Base-by-base conservation (phyloP, 768 basidiomycete genomes). In the Exidia glandulosa region DNA sequence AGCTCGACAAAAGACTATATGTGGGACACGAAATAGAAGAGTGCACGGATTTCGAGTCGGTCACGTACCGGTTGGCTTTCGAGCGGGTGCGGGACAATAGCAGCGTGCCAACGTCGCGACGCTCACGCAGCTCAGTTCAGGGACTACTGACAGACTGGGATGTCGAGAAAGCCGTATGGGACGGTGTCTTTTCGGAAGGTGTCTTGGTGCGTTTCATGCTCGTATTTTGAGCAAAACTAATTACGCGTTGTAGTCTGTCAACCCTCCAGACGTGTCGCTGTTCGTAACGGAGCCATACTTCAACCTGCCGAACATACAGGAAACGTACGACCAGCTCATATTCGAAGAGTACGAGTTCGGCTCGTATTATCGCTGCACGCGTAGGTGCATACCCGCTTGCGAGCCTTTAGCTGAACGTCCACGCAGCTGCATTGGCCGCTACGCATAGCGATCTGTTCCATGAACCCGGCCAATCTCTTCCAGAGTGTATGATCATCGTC, bases 291-390 rank as follows among this genome's bases (percentile, higher is more conserved):
- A 97, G 73, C 93, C 94, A 4, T 91, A 90, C 69, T 90, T 95
- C 79, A 94, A 97, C 73, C 76, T 94, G 9, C 89, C 91, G 29
- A 93, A 91, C 68, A 82, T 96, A 13, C 90, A 93, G 72, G 90
- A 93, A 30, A 81, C 90, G 33, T 94, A 94, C 66, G 94, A 98
- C 69, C 92, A 97, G 72, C 88, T 98, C 69, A 78, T 95, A 2
- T 97, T 96, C 66, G 94, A 97, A 70, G 93, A 97, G 73, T 98
- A 94, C 74, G 94, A 94, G 66, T 96, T 95, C 69, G 77, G 80
- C 54, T 84, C 89, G 54, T 93, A 90, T 70, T 78, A 82, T 67
- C 81, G 93, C 31, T 85, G 84, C 67, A 83, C 91, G 58, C 87
- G 94, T 95, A 73, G 69, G 88, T 77, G 27, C 47, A 36, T 54